Conservation (phyloP, 2,329 filamentous ascomycete genomes). For the Talaromyces sp. region DNA sequence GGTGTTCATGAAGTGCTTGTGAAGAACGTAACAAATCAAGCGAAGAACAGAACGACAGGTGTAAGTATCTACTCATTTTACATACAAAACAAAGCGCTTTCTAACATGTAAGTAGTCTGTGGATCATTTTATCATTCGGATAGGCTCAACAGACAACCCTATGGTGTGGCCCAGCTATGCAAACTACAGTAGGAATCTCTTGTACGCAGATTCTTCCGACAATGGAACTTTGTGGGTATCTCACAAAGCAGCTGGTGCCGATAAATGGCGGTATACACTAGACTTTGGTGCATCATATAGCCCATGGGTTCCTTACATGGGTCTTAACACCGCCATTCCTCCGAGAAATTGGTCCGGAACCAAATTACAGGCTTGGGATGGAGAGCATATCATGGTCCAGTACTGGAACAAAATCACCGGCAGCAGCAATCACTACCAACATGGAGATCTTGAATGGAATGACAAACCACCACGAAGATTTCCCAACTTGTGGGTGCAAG, state of each 20-base stretch:
- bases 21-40: constrained; percentile 43
- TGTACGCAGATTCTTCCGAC: constrained; percentile 24
- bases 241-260: constrained; percentile 54
- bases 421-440: constrained; percentile 52
- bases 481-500: constrained; percentile 55
- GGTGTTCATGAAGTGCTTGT: constrained; percentile 53
- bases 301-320: constrained; percentile 48
- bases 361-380: constrained; percentile 49
- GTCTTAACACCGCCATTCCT: constrained; percentile 40
- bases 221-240: constrained; percentile 40
- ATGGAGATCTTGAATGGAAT: constrained; percentile 45
- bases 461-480: constrained; percentile 41
- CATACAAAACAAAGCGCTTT: neutral
- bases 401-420: constrained; percentile 54
- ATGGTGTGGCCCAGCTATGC: constrained; percentile 49
- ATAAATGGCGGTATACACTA: constrained; percentile 54
- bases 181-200: constrained; percentile 50
- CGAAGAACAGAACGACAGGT: constrained; percentile 27
- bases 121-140: constrained; percentile 54
- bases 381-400: constrained; percentile 55
- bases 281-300: constrained; percentile 55
- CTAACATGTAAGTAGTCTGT: constrained; percentile 27
- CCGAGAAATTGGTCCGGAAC: constrained; percentile 50
- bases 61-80: constrained; percentile 5
- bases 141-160: constrained; percentile 51